Evolutionary conservation across 106 monocot species (phyloP).

Genomic region (Dioscorea dumetorum): DNA sequence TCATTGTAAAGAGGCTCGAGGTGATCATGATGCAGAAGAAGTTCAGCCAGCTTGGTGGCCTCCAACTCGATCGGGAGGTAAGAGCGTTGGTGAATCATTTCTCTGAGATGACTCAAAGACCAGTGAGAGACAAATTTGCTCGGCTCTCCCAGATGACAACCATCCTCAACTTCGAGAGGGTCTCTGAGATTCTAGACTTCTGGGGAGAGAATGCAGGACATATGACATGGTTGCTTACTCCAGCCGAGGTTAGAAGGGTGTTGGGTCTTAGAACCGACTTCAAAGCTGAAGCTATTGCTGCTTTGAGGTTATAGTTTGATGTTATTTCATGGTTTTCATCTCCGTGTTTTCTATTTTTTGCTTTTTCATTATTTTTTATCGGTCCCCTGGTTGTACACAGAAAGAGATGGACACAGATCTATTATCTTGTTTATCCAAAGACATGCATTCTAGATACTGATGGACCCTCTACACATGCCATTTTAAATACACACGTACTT

Average conservation of each 20-base stretch:
- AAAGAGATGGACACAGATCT: too few species aligned
- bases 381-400: too few species aligned
- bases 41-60: slow-evolving; percentile 88
- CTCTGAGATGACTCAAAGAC: slow-evolving; percentile 82
- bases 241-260: slow-evolving; percentile 89
- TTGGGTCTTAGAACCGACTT: slow-evolving; percentile 82
- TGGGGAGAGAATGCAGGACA: slow-evolving; percentile 98
- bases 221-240: slow-evolving; percentile 93
- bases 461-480: too few species aligned
- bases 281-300: slow-evolving; percentile 88
- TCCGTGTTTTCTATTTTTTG: too few species aligned
- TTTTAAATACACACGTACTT: too few species aligned
- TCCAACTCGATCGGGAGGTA: slow-evolving; percentile 93
- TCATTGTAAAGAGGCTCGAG: slow-evolving; percentile 87
- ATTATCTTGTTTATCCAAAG: too few species aligned
- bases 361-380: too few species aligned
- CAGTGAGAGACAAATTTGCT: slow-evolving; percentile 89
- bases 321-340: neutral
- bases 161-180: slow-evolving; percentile 84
- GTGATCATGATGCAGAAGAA: slow-evolving; percentile 98
- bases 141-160: slow-evolving; percentile 90
- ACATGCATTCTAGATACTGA: too few species aligned
- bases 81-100: slow-evolving; percentile 90
- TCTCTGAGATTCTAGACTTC: slow-evolving; percentile 91
- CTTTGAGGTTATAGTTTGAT: slow-evolving; percentile 53